Conservation (phyloP, 768 basidiomycete genomes). For the Chalciporus chontae region DNA sequence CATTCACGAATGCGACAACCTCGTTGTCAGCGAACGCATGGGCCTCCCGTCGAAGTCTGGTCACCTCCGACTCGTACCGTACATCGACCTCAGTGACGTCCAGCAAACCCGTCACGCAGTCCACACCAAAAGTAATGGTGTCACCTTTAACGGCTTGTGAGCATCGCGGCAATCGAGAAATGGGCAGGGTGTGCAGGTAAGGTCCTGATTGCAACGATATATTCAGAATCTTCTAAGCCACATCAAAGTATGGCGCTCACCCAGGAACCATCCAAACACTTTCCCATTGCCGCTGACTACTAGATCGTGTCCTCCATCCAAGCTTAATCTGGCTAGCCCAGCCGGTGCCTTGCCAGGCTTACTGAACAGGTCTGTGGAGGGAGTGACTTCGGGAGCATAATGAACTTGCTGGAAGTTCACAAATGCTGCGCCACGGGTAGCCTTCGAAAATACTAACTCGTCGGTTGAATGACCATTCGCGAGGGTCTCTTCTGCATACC, state of each 20-base stretch:
- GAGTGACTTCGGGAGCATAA: conserved; percentile 43
- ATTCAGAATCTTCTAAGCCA: background rate
- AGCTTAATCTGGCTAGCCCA: conserved; percentile 57
- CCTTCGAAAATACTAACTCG: conserved; percentile 49
- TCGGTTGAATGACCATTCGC: conserved; percentile 55
- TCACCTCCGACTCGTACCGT: conserved; percentile 58
- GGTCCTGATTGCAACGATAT: conserved; percentile 12
- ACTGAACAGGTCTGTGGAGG: conserved; percentile 56
- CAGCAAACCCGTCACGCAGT: conserved; percentile 55
- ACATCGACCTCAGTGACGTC: conserved; percentile 56
- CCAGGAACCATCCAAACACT: conserved; percentile 71
- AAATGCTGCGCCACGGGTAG: conserved; percentile 50
- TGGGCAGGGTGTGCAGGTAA: conserved; percentile 49
- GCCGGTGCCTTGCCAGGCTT: conserved; percentile 65
- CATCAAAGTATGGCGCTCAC: conserved; percentile 33
- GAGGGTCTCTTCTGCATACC: conserved; percentile 45
- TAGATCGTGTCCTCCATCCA: conserved; percentile 73
- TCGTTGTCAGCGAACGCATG: conserved; percentile 26
- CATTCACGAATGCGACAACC: conserved; percentile 59
- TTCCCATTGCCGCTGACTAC: conserved; percentile 62
- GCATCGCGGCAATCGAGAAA: conserved; percentile 51
- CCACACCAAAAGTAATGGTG: conserved; percentile 53
- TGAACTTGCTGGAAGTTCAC: conserved; percentile 71
- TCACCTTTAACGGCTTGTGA: conserved; percentile 47
- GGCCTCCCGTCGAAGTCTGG: conserved; percentile 55